Base-by-base conservation (phyloP, 768 basidiomycete genomes). In the Boletellus emodensis region DNA sequence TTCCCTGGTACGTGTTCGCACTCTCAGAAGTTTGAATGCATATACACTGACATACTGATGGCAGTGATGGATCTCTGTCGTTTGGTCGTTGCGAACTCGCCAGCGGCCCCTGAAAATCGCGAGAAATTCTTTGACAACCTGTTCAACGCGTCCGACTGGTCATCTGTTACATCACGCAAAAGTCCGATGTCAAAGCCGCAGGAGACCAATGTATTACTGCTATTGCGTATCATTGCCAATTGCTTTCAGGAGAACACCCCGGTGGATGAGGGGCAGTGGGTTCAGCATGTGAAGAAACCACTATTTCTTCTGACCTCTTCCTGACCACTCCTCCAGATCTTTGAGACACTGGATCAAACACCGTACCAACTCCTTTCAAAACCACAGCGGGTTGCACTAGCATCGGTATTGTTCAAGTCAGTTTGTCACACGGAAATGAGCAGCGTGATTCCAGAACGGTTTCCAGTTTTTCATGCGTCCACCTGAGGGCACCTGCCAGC, bases 401-500 rank as follows among this genome's bases (percentile, higher is more conserved):
- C 88, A 4, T 94, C 94, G 0, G 71, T 94, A 33, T 68, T 90
- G 30, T 84, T 97, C 71, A 98, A 98, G 95, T 98, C 58, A 60
- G 87, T 76, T 15, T 12, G 32, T 50, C 17, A 34, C 30, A 33
- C 24, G 12, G 17, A 43, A 41, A 33, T 51, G 14, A 10, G 36
- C 17, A 18, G 34, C 8, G 13, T 26, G 33, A 26, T 46, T 49
- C 40, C 53, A 59, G n/a, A 40, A 46, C 40, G 7, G 20, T 28
- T 39, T 20, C 9, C n/a, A 90, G 87, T 61, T 68, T 85, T 49
- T 90, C 88, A 2, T 88, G 85, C 57, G 63, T 83, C 33, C 66
- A 69, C 18, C 62, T 85, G 39, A 71, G 68, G 35, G 65, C 71
- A 30, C 69, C 74, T 11, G 63, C 83, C 13, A 67, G 73, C 22